Evolutionary conservation across 2,329 filamentous ascomycete genomes (phyloP), one percentile per base, ranked within the genome.

Genomic region (Colletotrichum endophyticum): DNA sequence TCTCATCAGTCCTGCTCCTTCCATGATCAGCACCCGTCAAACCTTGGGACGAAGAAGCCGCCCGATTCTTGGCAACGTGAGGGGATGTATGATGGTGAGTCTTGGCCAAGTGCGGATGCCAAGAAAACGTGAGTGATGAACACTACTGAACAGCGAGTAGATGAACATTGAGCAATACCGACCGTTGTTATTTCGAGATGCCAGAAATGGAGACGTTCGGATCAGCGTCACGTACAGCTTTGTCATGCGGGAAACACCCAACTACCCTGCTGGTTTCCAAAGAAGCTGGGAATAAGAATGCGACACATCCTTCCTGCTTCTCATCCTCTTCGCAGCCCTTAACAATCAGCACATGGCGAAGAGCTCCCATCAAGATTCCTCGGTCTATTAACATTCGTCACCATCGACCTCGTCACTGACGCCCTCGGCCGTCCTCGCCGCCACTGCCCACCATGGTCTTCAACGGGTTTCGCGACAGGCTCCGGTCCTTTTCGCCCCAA

Each of bases 401-500:
- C n/a, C n/a, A 22, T 22, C n/a, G 28, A 8, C 28, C 19, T 4
- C 27, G 6, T n/a, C 9, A 22, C 6, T n/a, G 44, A 7, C 9
- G 11, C 12, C 28, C 59, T 30, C 28, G 19, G 9, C 16, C 11
- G 15, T 27, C 15, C 11, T 7, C n/a, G 13, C 27, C 61, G 19
- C 12, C 61, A n/a, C 4, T 5, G 34, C n/a, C 32, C 61, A 16
- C 3, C n/a, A 64, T 64, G 32, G 22, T 44, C 32, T 32, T 70
- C 56, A 16, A 30, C 11, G 66, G 53, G 22, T 70, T 70, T 34
- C 30, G 28, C 32, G 66, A 70, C 2, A 70, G 66, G 28, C 59
- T 78, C 44, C 66, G 68, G 72, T 75, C 78, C 16, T 83, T 82
- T 77, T 78, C 79, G 7, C 79, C 80, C 15, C 74, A 76, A 34